phyloP scores from a whole-genome alignment of 1,284 basidiomycete genomes.

The Porphyrellus sp. region DNA sequence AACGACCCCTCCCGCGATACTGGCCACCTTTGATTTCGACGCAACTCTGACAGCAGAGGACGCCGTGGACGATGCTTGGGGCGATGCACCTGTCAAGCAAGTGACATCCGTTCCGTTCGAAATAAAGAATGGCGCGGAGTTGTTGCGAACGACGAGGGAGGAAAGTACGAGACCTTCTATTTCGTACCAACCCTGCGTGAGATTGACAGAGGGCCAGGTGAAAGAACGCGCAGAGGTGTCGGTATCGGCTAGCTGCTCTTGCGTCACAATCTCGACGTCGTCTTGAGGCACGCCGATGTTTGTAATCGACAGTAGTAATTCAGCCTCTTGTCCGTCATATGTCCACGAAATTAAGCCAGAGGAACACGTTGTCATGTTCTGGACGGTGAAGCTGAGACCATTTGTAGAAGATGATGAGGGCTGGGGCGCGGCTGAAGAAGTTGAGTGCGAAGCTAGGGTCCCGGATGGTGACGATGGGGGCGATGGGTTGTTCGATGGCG shows the following conservation, averaged over 20 bases:
- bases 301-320: slow-evolving; percentile 35
- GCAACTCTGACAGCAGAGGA: background rate
- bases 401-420: slow-evolving; percentile 27
- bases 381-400: slow-evolving; percentile 26
- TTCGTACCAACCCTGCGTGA: slow-evolving; percentile 45
- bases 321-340: slow-evolving; percentile 32
- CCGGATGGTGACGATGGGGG: slow-evolving; percentile 6
- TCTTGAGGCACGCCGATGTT: slow-evolving; percentile 32
- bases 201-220: slow-evolving; percentile 38
- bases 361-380: slow-evolving; percentile 37
- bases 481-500: background rate
- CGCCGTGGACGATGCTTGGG: slow-evolving; percentile 15
- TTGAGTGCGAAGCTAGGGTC: slow-evolving; percentile 10
- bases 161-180: slow-evolving; percentile 24
- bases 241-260: slow-evolving; percentile 22
- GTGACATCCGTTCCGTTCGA: slow-evolving; percentile 37
- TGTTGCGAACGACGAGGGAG: background rate
- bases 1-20: slow-evolving; percentile 43
- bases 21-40: slow-evolving; percentile 33
- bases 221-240: slow-evolving; percentile 16
- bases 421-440: slow-evolving; percentile 12
- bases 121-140: slow-evolving; percentile 41
- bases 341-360: slow-evolving; percentile 39
- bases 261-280: slow-evolving; percentile 9
- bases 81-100: slow-evolving; percentile 33